These are phyloP conservation scores for Zygosaccharomyces bailii DNA, from an alignment of 805 yeast genomes.

Conservation along the genomic window DNA sequence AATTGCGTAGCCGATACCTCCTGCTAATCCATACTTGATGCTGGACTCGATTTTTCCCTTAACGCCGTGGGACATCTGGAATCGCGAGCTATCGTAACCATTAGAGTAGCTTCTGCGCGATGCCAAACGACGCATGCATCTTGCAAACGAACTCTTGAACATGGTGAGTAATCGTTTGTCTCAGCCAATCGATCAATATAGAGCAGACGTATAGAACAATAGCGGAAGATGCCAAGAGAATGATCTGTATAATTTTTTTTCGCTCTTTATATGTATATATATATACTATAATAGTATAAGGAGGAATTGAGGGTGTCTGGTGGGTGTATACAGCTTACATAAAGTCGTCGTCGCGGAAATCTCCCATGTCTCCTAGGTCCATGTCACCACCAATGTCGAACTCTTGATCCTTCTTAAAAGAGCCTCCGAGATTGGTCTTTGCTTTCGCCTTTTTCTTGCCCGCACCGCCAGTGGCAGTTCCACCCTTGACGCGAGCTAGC, in stretches of 20 bases:
- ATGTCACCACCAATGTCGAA: slow-evolving; percentile 52
- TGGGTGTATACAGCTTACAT: slow-evolving; percentile 46
- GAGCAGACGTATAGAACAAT: no score
- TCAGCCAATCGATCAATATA: no score
- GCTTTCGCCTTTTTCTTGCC: slow-evolving; percentile 91
- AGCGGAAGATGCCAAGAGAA: background rate
- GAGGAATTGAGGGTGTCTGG: background rate
- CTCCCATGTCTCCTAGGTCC: slow-evolving; percentile 55
- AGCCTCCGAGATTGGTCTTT: slow-evolving; percentile 61
- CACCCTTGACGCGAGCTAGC: slow-evolving; percentile 68
- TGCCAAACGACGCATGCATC: slow-evolving; percentile 1
- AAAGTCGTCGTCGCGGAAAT: slow-evolving; percentile 76
- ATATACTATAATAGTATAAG: background rate
- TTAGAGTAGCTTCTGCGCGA: slow-evolving; percentile 1
- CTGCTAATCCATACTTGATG: slow-evolving; percentile 10
- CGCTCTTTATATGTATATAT: slow-evolving; percentile 1
- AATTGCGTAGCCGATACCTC: slow-evolving; percentile 13
- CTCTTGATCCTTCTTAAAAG: slow-evolving; percentile 61
- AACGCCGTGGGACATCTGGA: slow-evolving; percentile 6
- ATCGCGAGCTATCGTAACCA: slow-evolving; percentile 1
- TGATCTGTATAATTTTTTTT: background rate
- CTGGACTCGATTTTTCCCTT: background rate
- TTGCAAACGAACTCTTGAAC: slow-evolving; percentile 2
- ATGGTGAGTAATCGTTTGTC: no score
- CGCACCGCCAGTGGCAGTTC: slow-evolving; percentile 87